Evolutionary conservation across 176 grass and related monocot species (phyloP).

Genomic region (Oryza longistaminata): DNA sequence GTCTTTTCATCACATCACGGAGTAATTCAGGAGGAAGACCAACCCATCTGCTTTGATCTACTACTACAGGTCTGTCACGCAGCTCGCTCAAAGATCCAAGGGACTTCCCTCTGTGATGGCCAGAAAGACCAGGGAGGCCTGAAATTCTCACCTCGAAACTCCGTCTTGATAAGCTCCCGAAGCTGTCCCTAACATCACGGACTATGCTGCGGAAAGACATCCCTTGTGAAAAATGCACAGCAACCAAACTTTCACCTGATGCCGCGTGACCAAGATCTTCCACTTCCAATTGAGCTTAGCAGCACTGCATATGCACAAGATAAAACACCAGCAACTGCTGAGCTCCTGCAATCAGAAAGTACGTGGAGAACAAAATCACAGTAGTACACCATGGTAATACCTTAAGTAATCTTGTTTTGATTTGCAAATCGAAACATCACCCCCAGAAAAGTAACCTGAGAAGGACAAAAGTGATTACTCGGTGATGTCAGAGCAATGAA

Average conservation of each 20-base stretch:
- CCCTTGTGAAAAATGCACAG: not conserved
- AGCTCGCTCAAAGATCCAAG: conserved; percentile 34
- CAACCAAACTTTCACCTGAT: not conserved
- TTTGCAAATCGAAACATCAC: not conserved
- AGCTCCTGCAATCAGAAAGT: not conserved
- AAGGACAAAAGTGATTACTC: not conserved
- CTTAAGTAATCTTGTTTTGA: conserved; percentile 3
- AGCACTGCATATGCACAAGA: conserved; percentile 37
- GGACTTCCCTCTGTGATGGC: conserved; percentile 54
- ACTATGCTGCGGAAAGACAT: conserved; percentile 85
- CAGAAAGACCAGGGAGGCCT: conserved; percentile 51
- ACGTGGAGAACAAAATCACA: not conserved
- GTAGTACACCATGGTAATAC: not conserved
- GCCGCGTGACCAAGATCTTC: not conserved
- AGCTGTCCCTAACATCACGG: conserved; percentile 73
- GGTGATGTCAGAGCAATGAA: not conserved
- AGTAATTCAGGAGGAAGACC: conserved; percentile 75
- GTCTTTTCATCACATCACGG: conserved; percentile 68
- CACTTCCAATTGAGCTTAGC: conserved; percentile 14
- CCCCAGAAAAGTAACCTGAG: not conserved
- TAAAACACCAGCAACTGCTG: conserved; percentile 30
- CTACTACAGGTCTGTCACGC: conserved; percentile 28
- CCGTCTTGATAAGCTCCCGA: conserved; percentile 69
- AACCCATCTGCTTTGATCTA: conserved; percentile 55
- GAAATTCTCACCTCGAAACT: conserved; percentile 79